Conservation (phyloP, 2,329 filamentous ascomycete genomes). For the Mollisiaceae sp. region DNA sequence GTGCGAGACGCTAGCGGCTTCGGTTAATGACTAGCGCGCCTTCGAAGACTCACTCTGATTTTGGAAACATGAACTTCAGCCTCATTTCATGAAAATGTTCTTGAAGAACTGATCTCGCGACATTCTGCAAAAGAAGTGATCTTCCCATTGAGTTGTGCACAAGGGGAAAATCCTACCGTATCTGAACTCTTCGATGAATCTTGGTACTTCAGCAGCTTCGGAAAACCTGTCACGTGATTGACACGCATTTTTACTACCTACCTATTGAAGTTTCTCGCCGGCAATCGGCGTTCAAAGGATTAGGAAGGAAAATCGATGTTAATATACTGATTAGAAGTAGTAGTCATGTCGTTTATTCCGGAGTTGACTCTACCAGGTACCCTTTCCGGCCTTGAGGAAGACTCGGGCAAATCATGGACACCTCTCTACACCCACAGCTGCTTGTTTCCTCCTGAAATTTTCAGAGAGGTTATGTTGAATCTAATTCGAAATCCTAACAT, state of each 20-base stretch:
- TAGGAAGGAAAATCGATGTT: not conserved
- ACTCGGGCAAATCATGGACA: conserved; percentile 51
- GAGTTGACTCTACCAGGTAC: conserved; percentile 41
- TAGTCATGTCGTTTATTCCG: conserved; percentile 27
- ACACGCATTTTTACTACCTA: no score
- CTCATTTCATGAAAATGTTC: not conserved
- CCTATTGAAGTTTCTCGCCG: no score
- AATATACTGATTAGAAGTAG: not conserved
- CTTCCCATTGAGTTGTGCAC: no score
- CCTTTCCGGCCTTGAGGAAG: conserved; percentile 45
- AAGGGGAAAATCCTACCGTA: no score
- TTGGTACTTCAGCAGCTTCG: no score
- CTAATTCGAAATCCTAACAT: conserved; percentile 80
- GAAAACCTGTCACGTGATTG: no score
- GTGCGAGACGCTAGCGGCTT: conserved; percentile 1
- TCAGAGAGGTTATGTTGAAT: conserved; percentile 72
- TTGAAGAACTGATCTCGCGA: no score
- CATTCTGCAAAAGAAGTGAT: no score
- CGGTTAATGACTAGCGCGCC: not conserved
- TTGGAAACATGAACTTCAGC: not conserved
- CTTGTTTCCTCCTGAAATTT: conserved; percentile 66
- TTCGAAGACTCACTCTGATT: not conserved
- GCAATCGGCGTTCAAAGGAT: no score
- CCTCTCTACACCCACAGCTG: conserved; percentile 62
- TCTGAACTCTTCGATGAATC: no score